Conservation (phyloP, 768 basidiomycete species). For the Lactarius sanguifluus region DNA sequence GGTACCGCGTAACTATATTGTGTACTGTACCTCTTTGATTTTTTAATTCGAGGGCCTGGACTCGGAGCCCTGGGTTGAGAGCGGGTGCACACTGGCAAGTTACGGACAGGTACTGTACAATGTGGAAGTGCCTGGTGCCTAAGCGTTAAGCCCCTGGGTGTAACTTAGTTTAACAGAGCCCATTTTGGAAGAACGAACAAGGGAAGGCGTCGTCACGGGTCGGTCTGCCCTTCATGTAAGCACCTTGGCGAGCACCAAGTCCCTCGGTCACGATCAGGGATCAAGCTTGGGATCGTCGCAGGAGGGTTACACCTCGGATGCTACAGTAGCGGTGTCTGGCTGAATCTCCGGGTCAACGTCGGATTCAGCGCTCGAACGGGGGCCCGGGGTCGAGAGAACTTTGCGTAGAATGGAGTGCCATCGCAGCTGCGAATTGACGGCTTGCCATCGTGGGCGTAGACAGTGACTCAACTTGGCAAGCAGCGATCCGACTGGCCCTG, state of each 20-base stretch:
- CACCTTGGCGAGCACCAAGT: background rate
- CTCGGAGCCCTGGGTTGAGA: background rate
- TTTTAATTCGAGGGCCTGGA: too few relatives aligned
- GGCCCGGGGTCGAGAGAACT: background rate
- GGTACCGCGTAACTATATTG: too few relatives aligned
- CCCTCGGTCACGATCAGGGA: too few relatives aligned
- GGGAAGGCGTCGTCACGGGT: background rate
- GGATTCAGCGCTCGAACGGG: background rate
- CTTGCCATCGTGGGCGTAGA: background rate
- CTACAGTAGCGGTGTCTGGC: too few relatives aligned
- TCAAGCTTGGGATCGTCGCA: too few relatives aligned
- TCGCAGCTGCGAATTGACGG: background rate
- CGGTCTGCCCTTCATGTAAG: background rate
- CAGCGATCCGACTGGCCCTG: background rate
- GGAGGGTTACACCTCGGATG: too few relatives aligned
- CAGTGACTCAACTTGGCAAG: background rate
- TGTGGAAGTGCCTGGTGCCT: slow-evolving; percentile 1
- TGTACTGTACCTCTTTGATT: too few relatives aligned
- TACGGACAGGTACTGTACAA: too few relatives aligned
- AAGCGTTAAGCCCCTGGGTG: background rate
- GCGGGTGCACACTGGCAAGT: background rate
- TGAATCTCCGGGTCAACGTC: background rate
- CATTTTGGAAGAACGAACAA: background rate
- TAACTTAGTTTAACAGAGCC: too few relatives aligned
- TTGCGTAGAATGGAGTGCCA: background rate